phyloP scores from a whole-genome alignment of 768 basidiomycete species.

The Chalciporus sphaerocephalus region DNA sequence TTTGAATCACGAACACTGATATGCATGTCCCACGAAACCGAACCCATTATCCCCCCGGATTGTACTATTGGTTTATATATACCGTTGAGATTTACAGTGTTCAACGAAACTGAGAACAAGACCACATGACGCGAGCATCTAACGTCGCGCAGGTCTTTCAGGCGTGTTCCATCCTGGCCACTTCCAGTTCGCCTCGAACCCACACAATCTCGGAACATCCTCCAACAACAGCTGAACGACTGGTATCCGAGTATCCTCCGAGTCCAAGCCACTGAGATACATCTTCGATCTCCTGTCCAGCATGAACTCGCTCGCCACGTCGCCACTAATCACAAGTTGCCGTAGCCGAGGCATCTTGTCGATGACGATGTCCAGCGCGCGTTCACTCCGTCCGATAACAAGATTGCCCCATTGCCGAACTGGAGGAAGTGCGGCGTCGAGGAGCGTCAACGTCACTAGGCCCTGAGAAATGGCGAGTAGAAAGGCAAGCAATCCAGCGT shows the following conservation, averaged over 20 bases:
- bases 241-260: slow-evolving; percentile 1
- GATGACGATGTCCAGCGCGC: slow-evolving; percentile 17
- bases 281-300: slow-evolving; percentile 17
- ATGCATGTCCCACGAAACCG: not conserved
- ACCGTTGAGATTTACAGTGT: not conserved
- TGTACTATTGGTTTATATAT: not conserved
- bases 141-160: not conserved
- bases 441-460: slow-evolving; percentile 13
- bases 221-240: slow-evolving; percentile 19
- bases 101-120: not conserved
- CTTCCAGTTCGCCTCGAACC: slow-evolving; percentile 16
- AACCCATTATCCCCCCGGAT: not conserved
- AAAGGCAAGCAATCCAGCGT: slow-evolving; percentile 14
- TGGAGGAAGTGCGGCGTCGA: slow-evolving; percentile 19
- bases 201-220: slow-evolving; percentile 19
- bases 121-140: not conserved
- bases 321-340: slow-evolving; percentile 18
- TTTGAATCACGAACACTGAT: slow-evolving; percentile 3
- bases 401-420: slow-evolving; percentile 15
- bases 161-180: slow-evolving; percentile 24
- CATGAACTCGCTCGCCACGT: slow-evolving; percentile 25
- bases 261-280: slow-evolving; percentile 5
- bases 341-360: slow-evolving; percentile 17
- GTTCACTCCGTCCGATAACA: slow-evolving; percentile 15
- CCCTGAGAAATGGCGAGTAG: slow-evolving; percentile 10